Conservation (phyloP, 495 filamentous ascomycete species). For the Penicillium tannophilum region DNA sequence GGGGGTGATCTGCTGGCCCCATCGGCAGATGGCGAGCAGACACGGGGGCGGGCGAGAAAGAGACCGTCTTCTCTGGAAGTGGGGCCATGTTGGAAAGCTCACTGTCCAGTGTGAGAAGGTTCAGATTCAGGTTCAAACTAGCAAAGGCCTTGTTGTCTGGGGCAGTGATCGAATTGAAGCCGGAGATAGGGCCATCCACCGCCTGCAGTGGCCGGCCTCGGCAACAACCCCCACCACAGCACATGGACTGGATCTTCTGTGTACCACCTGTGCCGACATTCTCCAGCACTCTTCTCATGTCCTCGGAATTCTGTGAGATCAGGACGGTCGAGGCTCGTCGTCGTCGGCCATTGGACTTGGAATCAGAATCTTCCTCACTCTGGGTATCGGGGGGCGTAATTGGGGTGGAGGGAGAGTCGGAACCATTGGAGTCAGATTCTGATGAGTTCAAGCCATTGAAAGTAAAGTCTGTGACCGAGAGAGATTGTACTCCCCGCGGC, state of each 20-base stretch:
- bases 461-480: conserved; percentile 44
- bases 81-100: conserved; percentile 68
- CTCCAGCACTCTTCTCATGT: conserved; percentile 66
- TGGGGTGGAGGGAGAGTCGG: conserved; percentile 50
- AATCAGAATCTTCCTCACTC: conserved; percentile 44
- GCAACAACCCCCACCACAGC: conserved; percentile 95
- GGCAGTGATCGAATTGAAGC: conserved; percentile 51
- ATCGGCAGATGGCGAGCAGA: conserved; percentile 37
- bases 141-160: conserved; percentile 82
- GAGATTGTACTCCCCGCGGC: conserved; percentile 44
- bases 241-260: conserved; percentile 62
- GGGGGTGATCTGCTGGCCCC: conserved; percentile 62
- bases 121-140: conserved; percentile 73
- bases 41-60: conserved; percentile 56
- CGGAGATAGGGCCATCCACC: conserved; percentile 50
- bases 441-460: conserved; percentile 44
- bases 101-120: conserved; percentile 66
- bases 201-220: conserved; percentile 60
- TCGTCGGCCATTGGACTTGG: conserved; percentile 40
- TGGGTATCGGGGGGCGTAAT: conserved; percentile 55
- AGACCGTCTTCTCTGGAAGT: conserved; percentile 73
- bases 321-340: conserved; percentile 80
- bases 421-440: conserved; percentile 39
- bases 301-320: conserved; percentile 72
- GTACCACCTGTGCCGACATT: conserved; percentile 46